Evolutionary conservation across 202 grass and related monocot genomes (phyloP).

Genomic region (Bolboschoenoplectus hybrid): DNA sequence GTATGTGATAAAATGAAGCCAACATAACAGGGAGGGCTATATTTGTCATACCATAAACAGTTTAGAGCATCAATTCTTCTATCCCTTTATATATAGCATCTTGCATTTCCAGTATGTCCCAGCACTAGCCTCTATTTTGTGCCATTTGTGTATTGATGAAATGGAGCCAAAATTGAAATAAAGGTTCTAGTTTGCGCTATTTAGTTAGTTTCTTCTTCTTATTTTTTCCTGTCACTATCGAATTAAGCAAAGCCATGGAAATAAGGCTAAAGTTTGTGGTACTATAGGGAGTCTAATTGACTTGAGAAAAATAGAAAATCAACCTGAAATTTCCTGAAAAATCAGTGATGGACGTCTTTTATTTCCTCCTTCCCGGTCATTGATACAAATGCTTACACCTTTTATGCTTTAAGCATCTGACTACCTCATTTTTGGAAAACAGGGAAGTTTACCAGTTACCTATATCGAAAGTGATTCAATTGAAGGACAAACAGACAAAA

Average conservation of each 20-base stretch:
- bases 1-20: neutral
- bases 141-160: neutral
- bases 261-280: neutral
- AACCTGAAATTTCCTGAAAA: constrained; percentile 20
- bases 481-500: constrained; percentile 69
- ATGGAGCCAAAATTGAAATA: neutral
- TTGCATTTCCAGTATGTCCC: neutral
- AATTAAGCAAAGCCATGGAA: neutral
- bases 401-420: constrained; percentile 5
- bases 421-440: constrained; percentile 14
- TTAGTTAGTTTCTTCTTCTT: neutral
- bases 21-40: neutral
- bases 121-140: neutral
- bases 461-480: constrained; percentile 68
- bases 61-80: neutral
- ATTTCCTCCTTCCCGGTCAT: neutral
- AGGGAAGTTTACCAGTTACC: constrained; percentile 90
- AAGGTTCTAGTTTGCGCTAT: neutral
- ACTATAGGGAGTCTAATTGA: neutral
- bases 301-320: neutral
- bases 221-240: neutral
- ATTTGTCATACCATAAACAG: neutral
- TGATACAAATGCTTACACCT: neutral
- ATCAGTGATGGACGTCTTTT: neutral
- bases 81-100: neutral